These are phyloP conservation scores for Talinum fruticosum DNA, from an alignment of 148 eudicot species.

Conservation along the genomic window DNA sequence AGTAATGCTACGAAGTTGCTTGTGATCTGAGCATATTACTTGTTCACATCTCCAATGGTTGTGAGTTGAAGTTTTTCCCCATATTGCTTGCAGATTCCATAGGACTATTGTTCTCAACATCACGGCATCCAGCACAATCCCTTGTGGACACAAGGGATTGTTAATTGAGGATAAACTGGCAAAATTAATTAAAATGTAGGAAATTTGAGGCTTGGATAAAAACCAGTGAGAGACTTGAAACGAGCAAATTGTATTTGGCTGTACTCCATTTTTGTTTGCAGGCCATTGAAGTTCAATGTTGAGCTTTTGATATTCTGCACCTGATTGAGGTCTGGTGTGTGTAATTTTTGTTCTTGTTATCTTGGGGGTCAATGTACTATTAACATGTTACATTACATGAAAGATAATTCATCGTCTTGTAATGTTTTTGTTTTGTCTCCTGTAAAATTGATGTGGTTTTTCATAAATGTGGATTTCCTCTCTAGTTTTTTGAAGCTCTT, in stretches of 20 bases:
- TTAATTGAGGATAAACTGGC: no score
- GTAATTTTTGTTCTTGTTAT: no score
- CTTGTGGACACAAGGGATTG: background rate
- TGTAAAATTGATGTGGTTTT: background rate
- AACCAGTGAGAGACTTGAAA: background rate
- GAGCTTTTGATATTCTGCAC: background rate
- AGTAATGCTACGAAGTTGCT: no score
- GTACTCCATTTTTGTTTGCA: background rate
- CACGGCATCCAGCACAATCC: background rate
- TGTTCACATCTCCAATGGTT: no score
- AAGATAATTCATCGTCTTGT: background rate
- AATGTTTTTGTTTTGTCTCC: background rate
- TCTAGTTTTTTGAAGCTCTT: background rate
- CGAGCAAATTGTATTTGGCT: background rate
- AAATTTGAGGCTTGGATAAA: background rate
- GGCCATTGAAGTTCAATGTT: background rate
- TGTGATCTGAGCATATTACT: no score
- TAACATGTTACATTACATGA: background rate
- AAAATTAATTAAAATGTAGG: background rate
- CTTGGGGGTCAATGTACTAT: background rate
- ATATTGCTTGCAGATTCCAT: background rate
- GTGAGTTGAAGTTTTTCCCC: no score
- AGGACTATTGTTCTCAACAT: background rate
- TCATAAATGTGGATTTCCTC: background rate
- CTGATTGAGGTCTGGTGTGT: background rate